Evolutionary conservation across 1,139 yeast genomes (phyloP), one percentile per base, ranked within the genome.

Genomic region (Taphrina confusa): DNA sequence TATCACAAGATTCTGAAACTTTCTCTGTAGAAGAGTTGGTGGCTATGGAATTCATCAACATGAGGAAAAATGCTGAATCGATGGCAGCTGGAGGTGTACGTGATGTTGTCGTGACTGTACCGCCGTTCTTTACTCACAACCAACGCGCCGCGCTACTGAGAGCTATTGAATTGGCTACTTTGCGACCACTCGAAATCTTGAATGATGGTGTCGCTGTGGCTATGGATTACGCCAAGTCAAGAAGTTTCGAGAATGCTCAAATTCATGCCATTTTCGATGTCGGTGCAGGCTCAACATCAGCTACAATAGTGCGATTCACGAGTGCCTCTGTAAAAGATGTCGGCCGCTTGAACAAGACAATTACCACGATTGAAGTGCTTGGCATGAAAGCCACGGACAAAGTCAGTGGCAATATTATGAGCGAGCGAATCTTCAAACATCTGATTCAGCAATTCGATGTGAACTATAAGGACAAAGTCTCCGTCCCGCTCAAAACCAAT

Each of bases 251-350:
- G 2, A 72, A 71, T 12, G 75, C 77, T 57, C 82, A 84, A 67
- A 81, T 84, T 68, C 88, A 87, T 68, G 71, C 90, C 58, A 80
- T 94, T 31, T 89, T 84, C 71, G 98, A 92, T 71, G 81, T 87
- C 80, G 99, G 99, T 56, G 94, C 96, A 1, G 95, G 96, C 0
- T 84, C 95, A 0, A 87, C 95, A 0, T 82, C 84, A 61, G 95
- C 96, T 2, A 86, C 97, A 0, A 74, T 92, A 31, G 83, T 91
- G 60, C 83, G 92, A 0, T 76, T 84, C 64, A 74, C 75, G 37
- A 68, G 68, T n/a, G 78, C 78, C 63, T 74, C 69, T 6, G 71
- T 76, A 23, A 74, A 75, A 61, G 73, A 74, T 39, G 69, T 77
- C 12, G 69, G 68, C 34, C 57, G 61, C 18, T 28, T 62, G 4